Evolutionary conservation across 2,329 filamentous ascomycete species (phyloP), one percentile per base, ranked within the genome.

Genomic region (Aspergillus pseudoviridinutans): DNA sequence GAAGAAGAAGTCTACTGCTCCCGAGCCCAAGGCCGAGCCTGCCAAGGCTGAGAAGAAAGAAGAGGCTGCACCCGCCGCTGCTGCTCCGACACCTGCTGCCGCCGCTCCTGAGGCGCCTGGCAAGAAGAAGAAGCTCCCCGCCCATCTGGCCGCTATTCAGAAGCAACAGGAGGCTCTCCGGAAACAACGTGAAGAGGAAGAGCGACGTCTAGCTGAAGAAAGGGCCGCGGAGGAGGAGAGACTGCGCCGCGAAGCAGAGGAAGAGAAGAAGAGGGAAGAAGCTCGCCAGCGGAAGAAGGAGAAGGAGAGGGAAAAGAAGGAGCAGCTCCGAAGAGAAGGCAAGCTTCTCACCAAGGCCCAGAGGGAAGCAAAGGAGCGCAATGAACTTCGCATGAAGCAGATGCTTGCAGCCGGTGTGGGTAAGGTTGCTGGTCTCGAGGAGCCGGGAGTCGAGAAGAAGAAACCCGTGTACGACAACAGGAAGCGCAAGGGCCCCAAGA

Each of bases 101-200:
- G 59, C 64, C 27, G 66, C 76, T 28, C 63, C 68, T 17, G 68
- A 74, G 27, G 64, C 71, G 54, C 71, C 68, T 28, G 87, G 85
- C 49, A 97, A 96, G 81, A 88, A 87, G 70, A 97, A 96, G 85
- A 99, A 97, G 80, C 67, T 97, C 20, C 89, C 90, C 44, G 73
- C 74, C 42, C 74, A 79, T 56, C 76, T 83, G 66, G 76, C 76
- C 38, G 79, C 80, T 57, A 69, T 81, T 38, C 79, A 80, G 64
- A 80, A 71, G 62, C 79, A 81, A 66, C 78, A 80, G 62, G 79
- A 80, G 64, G 67, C 68, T 50, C 66, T 80, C 25, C 71, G 74
- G 38, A 68, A 73, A 60, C 74, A 78, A 59, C 74, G 77, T 66
- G 79, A 80, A 64, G 78, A 80, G 58, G 70, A 76, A 53, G 77